Evolutionary conservation across 495 filamentous ascomycete species (phyloP), one percentile per base, ranked within the genome.

Genomic region (Wilcoxina mikolae): DNA sequence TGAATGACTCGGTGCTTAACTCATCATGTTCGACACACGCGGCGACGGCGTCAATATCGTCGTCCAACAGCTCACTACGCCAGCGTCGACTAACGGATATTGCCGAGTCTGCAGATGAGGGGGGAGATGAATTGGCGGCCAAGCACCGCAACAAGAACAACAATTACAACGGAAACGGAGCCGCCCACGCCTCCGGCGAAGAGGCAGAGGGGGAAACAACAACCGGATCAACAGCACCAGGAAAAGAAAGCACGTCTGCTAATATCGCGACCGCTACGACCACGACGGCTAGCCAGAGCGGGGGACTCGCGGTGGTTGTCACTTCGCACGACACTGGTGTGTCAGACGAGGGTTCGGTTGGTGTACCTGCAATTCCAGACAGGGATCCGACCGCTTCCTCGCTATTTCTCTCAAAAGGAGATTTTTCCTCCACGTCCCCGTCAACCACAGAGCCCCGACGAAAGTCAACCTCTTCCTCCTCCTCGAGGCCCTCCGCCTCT

Each of bases 21-120:
- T 81, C 88, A 15, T 87, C 85, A 51, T 95, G 87, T 68, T 83
- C 87, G 15, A 76, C 94, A 43, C 91, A 98, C 68, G 83, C 88
- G 20, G 87, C 88, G 10, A 85, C 87, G 24, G 82, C 82, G 24
- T 93, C 89, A 9, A 84, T 84, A 44, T 87, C 82, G 27, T 94
- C 88, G 10, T 94, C 87, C 1, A 85, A 80, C 31, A 85, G 81
- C 65, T 93, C 85, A 28, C 72, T 88, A 57, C 82, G 80, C 42
- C 74, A 78, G 68, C 76, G 80, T 54, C 78, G 81, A 57, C 70
- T 96, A 65, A 81, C 87, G 73, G 91, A 91, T 68, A 96, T 95
- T 64, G 81, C 83, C 46, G 91, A 95, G 66, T 81, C 83, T 74
- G 75, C 73, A 22, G 79, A 83, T 60, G 91, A 98, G 44, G 72